These are phyloP conservation scores for Clathrospora elynae DNA, from an alignment of 2,329 filamentous ascomycete species.

Conservation along the genomic window DNA sequence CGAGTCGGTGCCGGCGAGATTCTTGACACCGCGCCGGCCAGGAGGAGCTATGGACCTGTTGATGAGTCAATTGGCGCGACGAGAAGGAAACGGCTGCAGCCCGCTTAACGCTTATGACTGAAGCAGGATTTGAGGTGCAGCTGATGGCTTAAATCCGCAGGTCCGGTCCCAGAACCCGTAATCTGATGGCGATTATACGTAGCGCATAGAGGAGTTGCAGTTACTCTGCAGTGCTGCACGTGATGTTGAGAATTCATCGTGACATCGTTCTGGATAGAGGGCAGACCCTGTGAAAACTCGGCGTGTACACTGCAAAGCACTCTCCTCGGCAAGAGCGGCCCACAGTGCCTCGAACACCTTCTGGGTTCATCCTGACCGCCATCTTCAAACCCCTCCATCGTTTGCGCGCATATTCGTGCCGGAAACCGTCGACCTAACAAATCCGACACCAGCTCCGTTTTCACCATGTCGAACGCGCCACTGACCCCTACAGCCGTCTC, in stretches of 20 bases:
- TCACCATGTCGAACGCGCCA: slow-evolving; percentile 19
- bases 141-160: slow-evolving; percentile 25
- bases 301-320: slow-evolving; percentile 6
- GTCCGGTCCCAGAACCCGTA: slow-evolving; percentile 10
- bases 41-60: not conserved
- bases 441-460: slow-evolving; percentile 21
- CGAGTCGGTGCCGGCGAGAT: slow-evolving; percentile 27
- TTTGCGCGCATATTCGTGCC: slow-evolving; percentile 23
- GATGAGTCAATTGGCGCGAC: slow-evolving; percentile 31
- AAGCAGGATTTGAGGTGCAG: slow-evolving; percentile 24
- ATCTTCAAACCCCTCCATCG: slow-evolving; percentile 22
- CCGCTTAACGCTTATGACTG: slow-evolving; percentile 29
- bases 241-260: slow-evolving; percentile 12
- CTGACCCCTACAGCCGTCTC: slow-evolving; percentile 63
- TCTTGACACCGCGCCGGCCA: slow-evolving; percentile 27
- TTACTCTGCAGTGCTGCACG: slow-evolving; percentile 11
- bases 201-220: slow-evolving; percentile 10
- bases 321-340: slow-evolving; percentile 20
- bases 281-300: slow-evolving; percentile 2
- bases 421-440: slow-evolving; percentile 18
- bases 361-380: slow-evolving; percentile 14
- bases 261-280: no score
- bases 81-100: slow-evolving; percentile 39
- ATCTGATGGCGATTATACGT: slow-evolving; percentile 5
- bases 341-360: slow-evolving; percentile 13